A percentile compares a stretch with the other conserved stretches of the same genome.
Evolutionary conservation across 225 moss, liverwort and hornwort species (phyloP).

Genomic region (Sphagnum tenellum): DNA sequence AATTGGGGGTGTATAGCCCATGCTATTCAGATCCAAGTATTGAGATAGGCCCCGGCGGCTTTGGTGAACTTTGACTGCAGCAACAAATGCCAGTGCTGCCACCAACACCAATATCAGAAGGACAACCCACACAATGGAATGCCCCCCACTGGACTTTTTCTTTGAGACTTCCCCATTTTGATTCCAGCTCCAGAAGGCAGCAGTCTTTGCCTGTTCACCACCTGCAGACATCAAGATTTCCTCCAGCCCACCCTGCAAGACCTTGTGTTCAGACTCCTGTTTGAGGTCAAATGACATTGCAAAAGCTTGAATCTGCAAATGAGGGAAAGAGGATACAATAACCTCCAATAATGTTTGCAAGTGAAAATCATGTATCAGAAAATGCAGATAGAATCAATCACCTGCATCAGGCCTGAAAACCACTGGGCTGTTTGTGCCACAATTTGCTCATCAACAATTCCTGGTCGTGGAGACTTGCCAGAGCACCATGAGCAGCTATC

Average conservation of each 20-base stretch:
- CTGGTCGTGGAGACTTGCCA: constrained; percentile 55
- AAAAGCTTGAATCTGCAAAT: too few relatives aligned
- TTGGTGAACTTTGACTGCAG: constrained; percentile 55
- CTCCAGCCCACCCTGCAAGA: constrained; percentile 75
- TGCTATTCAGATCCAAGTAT: constrained; percentile 91
- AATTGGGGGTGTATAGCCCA: constrained; percentile 94
- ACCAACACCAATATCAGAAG: constrained; percentile 47
- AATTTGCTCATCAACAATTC: constrained; percentile 74
- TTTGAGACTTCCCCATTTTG: constrained; percentile 27
- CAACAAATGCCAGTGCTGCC: constrained; percentile 53
- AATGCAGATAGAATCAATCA: constrained; percentile 1
- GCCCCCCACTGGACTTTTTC: constrained; percentile 30
- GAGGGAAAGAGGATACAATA: too few relatives aligned
- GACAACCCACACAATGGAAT: constrained; percentile 37
- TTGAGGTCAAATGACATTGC: too few relatives aligned
- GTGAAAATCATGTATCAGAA: too few relatives aligned
- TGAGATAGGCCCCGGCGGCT: constrained; percentile 71
- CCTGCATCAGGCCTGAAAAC: constrained; percentile 88
- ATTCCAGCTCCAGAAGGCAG: constrained; percentile 62
- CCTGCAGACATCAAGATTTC: constrained; percentile 71
- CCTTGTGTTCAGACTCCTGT: too few relatives aligned
- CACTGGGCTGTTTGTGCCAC: constrained; percentile 83
- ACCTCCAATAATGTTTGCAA: too few relatives aligned
- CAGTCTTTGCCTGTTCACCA: constrained; percentile 48
- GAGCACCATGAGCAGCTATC: constrained; percentile 71